phyloP scores from a whole-genome alignment of 2,329 filamentous ascomycete genomes.

The Alternaria brassicae region DNA sequence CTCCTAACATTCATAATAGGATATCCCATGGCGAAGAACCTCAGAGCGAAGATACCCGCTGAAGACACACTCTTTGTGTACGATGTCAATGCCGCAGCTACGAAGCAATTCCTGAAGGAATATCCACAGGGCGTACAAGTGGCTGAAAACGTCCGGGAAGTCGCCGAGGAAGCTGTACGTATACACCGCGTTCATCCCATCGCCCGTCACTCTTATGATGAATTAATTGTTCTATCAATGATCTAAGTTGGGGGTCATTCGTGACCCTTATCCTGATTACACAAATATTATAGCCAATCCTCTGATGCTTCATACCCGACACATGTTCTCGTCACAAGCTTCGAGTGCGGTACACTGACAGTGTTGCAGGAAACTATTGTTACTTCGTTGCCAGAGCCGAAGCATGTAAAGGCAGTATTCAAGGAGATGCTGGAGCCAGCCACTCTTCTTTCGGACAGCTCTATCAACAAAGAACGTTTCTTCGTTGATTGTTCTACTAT shows the following conservation, averaged over 20 bases:
- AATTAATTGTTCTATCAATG: constrained; percentile 64
- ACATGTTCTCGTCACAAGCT: constrained; percentile 8
- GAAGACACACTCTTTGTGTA: constrained; percentile 69
- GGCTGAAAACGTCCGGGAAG: constrained; percentile 64
- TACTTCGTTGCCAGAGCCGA: constrained; percentile 86
- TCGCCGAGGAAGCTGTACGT: constrained; percentile 72
- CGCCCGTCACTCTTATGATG: constrained; percentile 55
- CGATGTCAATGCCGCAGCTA: constrained; percentile 68
- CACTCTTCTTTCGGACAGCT: constrained; percentile 57
- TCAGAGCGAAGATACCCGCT: constrained; percentile 69
- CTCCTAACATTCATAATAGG: constrained; percentile 55
- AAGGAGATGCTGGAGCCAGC: constrained; percentile 72
- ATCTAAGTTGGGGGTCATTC: constrained; percentile 75
- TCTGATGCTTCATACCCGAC: constrained; percentile 60
- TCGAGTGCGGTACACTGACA: constrained; percentile 25
- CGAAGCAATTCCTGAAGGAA: constrained; percentile 65
- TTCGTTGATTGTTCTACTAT: constrained; percentile 98
- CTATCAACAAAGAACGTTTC: constrained; percentile 67
- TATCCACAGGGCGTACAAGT: constrained; percentile 61
- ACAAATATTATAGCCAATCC: constrained; percentile 73
- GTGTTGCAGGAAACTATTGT: constrained; percentile 76
- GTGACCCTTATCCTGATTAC: constrained; percentile 68
- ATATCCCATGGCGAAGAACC: constrained; percentile 75
- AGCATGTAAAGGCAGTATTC: constrained; percentile 86
- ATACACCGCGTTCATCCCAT: constrained; percentile 6